Conservation (phyloP, 1,284 basidiomycete species). For the Serendipita sp. region DNA sequence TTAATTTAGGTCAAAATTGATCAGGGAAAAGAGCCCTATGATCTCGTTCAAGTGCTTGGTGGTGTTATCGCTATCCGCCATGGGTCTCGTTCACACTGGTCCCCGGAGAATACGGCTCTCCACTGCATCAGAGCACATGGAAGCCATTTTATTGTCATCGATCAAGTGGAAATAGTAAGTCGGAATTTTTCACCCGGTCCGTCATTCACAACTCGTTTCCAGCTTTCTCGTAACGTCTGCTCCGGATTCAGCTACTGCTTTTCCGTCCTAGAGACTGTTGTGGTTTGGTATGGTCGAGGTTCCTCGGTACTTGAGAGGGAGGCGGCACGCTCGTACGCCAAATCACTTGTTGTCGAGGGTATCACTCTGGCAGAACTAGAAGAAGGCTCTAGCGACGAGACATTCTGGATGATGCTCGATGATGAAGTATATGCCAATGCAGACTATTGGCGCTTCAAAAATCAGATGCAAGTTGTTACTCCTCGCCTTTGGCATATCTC, state of each 20-base stretch:
- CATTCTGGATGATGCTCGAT: slow-evolving; percentile 73
- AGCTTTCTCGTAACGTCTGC: slow-evolving; percentile 56
- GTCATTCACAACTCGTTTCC: slow-evolving; percentile 10
- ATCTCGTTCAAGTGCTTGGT: slow-evolving; percentile 48
- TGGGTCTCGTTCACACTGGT: slow-evolving; percentile 59
- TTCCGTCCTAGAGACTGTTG: slow-evolving; percentile 50
- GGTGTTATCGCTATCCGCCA: slow-evolving; percentile 53
- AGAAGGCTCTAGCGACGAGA: slow-evolving; percentile 44
- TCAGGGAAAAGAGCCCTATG: slow-evolving; percentile 47
- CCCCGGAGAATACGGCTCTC: slow-evolving; percentile 64
- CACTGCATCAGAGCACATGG: slow-evolving; percentile 43
- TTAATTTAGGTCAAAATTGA: slow-evolving; percentile 30
- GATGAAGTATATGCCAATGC: slow-evolving; percentile 57
- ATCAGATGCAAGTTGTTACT: slow-evolving; percentile 23
- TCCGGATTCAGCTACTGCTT: slow-evolving; percentile 68
- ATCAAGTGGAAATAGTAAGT: slow-evolving; percentile 59
- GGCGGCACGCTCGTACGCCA: slow-evolving; percentile 47
- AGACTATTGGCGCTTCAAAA: slow-evolving; percentile 64
- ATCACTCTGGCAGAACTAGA: slow-evolving; percentile 49
- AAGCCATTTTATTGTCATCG: slow-evolving; percentile 39
- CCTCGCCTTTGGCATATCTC: slow-evolving; percentile 43
- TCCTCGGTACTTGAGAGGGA: slow-evolving; percentile 40
- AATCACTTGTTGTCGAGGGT: slow-evolving; percentile 28
- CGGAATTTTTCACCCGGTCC: neutral
- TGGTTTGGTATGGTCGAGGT: slow-evolving; percentile 66